Base-by-base conservation (phyloP, 495 filamentous ascomycete species). In the Xanthoparmelia taractica region DNA sequence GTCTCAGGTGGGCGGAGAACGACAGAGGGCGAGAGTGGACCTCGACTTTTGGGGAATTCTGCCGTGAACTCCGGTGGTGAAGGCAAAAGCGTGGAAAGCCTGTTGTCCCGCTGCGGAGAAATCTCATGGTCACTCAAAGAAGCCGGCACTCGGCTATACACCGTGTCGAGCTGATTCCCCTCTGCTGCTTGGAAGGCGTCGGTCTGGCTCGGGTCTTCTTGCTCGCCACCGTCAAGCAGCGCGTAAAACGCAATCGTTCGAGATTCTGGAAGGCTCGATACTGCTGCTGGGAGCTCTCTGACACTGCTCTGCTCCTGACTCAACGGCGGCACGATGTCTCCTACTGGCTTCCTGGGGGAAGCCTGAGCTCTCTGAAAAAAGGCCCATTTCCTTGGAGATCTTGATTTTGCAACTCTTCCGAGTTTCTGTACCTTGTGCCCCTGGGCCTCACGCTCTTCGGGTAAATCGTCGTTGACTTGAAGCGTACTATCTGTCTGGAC, bases 191-290 rank as follows among this genome's bases (percentile, higher is more conserved):
- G 82, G 31, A 91, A 74, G 65, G 80, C 69, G 59, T 88, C 87
- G 5, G 17, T 41, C 17, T 56, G 38, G 25, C 40, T 27, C 20
- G 55, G 31, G 45, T 85, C 85, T 20, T 66, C 64, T 62, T 82
- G 82, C 65, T 93, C 89, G 4, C 82, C 84, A 36, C 83, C 78
- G 66, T 94, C 91, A 59, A 94, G 79, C 66, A 94, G 78, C 2
- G 91, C 89, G 73, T 97, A 97, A 69, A 95, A 92, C 4, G 92
- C 86, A 63, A 84, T 71, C 29, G 79, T 77, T 23, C 81, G 77
- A 52, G 66, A 70, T 33, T 71, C 71, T 25, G 71, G 64, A 13
- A 74, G 63, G 13, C 73, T 70, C n/a, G 78, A 66, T 40, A 81
- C 73, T 8, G 73, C 72, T 25, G 76, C 78, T 61, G 74, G 74